Conservation (phyloP, 176 grass and related monocot species). For the Microstegium vimineum region DNA sequence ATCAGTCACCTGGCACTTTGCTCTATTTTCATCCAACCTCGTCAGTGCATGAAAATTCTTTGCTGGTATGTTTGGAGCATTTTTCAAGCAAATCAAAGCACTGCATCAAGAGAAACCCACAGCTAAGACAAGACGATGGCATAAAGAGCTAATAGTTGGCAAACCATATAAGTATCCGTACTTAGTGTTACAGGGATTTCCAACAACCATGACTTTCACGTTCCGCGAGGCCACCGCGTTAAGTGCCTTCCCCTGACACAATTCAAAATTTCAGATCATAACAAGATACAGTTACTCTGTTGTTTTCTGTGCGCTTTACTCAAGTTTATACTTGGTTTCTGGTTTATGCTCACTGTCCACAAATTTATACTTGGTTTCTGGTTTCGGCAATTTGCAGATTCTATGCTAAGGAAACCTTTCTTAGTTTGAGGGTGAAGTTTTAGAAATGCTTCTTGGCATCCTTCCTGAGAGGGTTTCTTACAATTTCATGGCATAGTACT, state of each 20-base stretch:
- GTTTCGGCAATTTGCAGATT: neutral
- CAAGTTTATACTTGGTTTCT: neutral
- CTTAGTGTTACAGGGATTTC: conserved; percentile 99
- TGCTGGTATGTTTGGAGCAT: conserved; percentile 77
- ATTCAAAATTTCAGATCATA: conserved; percentile 36
- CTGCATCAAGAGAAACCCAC: conserved; percentile 32
- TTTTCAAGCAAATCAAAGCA: conserved; percentile 95
- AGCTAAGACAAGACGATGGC: conserved; percentile 23
- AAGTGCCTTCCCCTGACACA: conserved; percentile 88
- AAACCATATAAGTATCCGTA: conserved; percentile 31
- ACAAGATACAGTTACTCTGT: neutral
- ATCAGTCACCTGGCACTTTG: conserved; percentile 89
- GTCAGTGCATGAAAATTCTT: conserved; percentile 93
- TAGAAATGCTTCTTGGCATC: neutral
- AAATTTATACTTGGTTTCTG: neutral
- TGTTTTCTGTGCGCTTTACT: neutral
- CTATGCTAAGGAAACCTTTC: neutral
- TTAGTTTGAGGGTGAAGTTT: neutral
- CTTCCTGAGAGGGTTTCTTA: neutral
- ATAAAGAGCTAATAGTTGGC: neutral
- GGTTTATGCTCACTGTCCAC: neutral
- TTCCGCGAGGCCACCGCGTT: conserved; percentile 84
- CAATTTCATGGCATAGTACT: neutral
- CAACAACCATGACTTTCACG: conserved; percentile 84
- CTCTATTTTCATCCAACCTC: conserved; percentile 97